Evolutionary conservation across 1,284 basidiomycete species (phyloP), one percentile per base, ranked within the genome.

Genomic region (Heterobasidion annosum): DNA sequence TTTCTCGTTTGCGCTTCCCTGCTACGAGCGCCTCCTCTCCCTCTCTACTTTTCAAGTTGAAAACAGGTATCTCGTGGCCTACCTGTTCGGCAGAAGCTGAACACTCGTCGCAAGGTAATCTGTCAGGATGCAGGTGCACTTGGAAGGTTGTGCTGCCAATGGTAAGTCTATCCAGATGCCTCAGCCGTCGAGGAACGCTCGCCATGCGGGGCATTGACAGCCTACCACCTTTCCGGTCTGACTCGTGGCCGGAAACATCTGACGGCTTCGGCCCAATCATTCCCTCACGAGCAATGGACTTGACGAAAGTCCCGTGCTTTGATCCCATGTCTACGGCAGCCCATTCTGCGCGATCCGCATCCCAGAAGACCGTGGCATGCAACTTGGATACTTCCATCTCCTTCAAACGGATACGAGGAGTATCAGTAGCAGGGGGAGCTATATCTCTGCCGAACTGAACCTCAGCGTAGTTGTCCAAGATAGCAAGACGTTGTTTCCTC

Each of bases 371-470:
- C 2, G 83, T 86, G 8, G 87, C 84, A 63, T 91, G 88, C 52
- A 87, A 61, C 67, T 90, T 91, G 2, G 87, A 89, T 8, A 89
- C 86, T 58, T 79, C 77, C 82, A 91, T 85, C 68, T 91, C 88
- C 66, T 87, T 89, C 37, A 91, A 70, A 48, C 88, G 79, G 52
- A 91, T 73, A 47, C 81, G 75, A 12, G 88, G 85, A 1, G 68
- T 77, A 34, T 72, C 71, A 15, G 70, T 73, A 10, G 77, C 77
- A 18, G 69, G 58, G 1, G 75, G 70, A 2, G 78, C 70, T 34
- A 74, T 64, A 63, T 91, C 88, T 48, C 88, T 75, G 10, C 88
- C 88, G 58, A 91, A 73, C 59, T 88, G 83, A 6, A 82, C 70
- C 65, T 88, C 82, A 3, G 73, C 64, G 61, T 82, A 80, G 2